phyloP scores from a whole-genome alignment of 2,329 filamentous ascomycete species.

The Fusarium verticillioides region DNA sequence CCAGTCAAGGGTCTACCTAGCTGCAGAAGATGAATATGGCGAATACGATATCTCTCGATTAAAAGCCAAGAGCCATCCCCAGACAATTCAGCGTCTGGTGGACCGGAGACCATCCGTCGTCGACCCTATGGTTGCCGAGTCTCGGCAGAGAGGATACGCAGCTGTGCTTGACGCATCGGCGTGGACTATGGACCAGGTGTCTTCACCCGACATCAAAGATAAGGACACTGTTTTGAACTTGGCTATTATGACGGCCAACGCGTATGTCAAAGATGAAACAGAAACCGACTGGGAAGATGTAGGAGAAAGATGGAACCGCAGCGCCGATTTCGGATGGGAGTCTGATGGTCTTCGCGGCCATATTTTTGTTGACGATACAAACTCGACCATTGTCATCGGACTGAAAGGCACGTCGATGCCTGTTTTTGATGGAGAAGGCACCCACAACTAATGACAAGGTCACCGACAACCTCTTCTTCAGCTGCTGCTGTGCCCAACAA shows the following conservation, averaged over 20 bases:
- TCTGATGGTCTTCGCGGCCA: slow-evolving; percentile 89
- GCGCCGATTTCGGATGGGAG: slow-evolving; percentile 92
- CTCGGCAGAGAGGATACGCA: slow-evolving; percentile 74
- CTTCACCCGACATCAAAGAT: slow-evolving; percentile 84
- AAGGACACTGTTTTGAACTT: slow-evolving; percentile 85
- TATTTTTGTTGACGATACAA: slow-evolving; percentile 87
- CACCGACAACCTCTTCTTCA: slow-evolving; percentile 98
- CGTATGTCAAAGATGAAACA: slow-evolving; percentile 80
- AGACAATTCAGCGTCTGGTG: slow-evolving; percentile 81
- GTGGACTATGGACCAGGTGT: slow-evolving; percentile 84
- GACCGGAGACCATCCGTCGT: slow-evolving; percentile 82
- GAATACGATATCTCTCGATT: slow-evolving; percentile 64
- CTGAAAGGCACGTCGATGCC: slow-evolving; percentile 92
- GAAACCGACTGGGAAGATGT: slow-evolving; percentile 87
- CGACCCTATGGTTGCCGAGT: slow-evolving; percentile 79
- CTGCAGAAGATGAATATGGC: slow-evolving; percentile 67
- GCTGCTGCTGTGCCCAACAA: slow-evolving; percentile 95
- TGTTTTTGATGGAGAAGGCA: slow-evolving; percentile 95
- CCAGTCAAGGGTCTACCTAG: slow-evolving; percentile 66
- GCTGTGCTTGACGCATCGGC: slow-evolving; percentile 76
- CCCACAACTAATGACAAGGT: slow-evolving; percentile 97
- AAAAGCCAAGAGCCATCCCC: slow-evolving; percentile 69
- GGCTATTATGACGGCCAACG: slow-evolving; percentile 88
- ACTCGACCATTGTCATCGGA: slow-evolving; percentile 89
- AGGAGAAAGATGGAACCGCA: slow-evolving; percentile 82